These are phyloP conservation scores for Neopestalotiopsis sp. DNA, from an alignment of 2,329 filamentous ascomycete species.

Conservation along the genomic window DNA sequence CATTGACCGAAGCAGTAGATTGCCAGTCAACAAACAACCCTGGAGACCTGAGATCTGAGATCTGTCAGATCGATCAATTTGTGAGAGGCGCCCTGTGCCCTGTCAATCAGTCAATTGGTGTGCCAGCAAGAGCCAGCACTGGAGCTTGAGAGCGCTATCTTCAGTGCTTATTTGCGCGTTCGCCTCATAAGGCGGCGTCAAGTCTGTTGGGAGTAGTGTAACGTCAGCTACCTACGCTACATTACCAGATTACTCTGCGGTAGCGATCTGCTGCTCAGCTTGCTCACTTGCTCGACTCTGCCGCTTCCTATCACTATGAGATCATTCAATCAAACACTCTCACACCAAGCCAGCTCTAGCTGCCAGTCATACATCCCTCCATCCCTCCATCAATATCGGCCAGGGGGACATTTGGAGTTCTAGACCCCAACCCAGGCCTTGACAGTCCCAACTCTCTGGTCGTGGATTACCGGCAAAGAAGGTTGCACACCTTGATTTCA, in stretches of 20 bases:
- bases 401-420: not conserved
- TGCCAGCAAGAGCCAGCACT: too few species aligned
- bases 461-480: not conserved
- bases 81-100: not conserved
- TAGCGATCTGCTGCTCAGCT: too few species aligned
- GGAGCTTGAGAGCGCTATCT: too few species aligned
- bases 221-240: not conserved
- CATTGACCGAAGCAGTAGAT: not conserved
- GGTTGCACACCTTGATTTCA: not conserved
- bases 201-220: not conserved
- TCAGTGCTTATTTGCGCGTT: not conserved
- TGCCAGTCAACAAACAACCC: not conserved
- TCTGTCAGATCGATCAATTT: not conserved
- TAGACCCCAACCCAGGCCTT: not conserved
- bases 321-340: not conserved
- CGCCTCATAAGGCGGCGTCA: not conserved
- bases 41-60: conserved; percentile 2
- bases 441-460: not conserved
- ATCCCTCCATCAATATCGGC: not conserved
- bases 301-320: not conserved
- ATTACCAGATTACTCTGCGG: too few species aligned
- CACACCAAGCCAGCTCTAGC: not conserved
- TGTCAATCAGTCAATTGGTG: not conserved
- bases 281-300: too few species aligned
- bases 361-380: not conserved